Evolutionary conservation across 805 yeast species (phyloP).

Genomic region (Lachancea mirantina): DNA sequence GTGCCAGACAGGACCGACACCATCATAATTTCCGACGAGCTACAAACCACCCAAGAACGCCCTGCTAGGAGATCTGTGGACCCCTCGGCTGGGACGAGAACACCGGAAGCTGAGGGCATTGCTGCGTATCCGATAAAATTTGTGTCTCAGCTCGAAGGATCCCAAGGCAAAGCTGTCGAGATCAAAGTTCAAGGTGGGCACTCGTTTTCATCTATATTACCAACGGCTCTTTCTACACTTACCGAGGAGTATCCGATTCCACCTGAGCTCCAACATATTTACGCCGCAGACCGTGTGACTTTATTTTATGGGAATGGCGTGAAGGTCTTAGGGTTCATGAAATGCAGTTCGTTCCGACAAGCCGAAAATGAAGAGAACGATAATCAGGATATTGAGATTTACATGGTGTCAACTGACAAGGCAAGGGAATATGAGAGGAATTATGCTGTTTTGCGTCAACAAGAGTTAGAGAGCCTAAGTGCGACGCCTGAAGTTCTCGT

Average conservation of each 20-base stretch:
- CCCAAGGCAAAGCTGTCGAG: constrained; percentile 20
- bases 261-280: constrained; percentile 11
- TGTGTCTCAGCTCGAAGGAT: constrained; percentile 25
- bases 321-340: constrained; percentile 27
- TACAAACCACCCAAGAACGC: too few relatives aligned
- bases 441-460: too few relatives aligned
- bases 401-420: constrained; percentile 17
- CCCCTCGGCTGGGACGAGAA: too few relatives aligned
- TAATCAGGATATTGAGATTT: constrained; percentile 19
- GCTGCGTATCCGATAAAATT: constrained; percentile 23
- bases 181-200: constrained; percentile 26
- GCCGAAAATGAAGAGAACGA: constrained; percentile 20
- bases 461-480: too few relatives aligned
- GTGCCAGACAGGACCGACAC: too few relatives aligned
- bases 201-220: constrained; percentile 22
- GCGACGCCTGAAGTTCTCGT: too few relatives aligned
- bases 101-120: constrained; percentile 10
- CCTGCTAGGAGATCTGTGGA: too few relatives aligned
- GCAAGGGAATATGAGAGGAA: constrained; percentile 14
- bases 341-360: constrained; percentile 26
- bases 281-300: constrained; percentile 18
- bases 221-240: constrained; percentile 22
- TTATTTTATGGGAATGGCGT: constrained; percentile 23
- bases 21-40: too few relatives aligned
- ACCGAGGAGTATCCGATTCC: constrained; percentile 19